phyloP scores from a whole-genome alignment of 768 basidiomycete species.

The Rhizopogon vinicolor region DNA sequence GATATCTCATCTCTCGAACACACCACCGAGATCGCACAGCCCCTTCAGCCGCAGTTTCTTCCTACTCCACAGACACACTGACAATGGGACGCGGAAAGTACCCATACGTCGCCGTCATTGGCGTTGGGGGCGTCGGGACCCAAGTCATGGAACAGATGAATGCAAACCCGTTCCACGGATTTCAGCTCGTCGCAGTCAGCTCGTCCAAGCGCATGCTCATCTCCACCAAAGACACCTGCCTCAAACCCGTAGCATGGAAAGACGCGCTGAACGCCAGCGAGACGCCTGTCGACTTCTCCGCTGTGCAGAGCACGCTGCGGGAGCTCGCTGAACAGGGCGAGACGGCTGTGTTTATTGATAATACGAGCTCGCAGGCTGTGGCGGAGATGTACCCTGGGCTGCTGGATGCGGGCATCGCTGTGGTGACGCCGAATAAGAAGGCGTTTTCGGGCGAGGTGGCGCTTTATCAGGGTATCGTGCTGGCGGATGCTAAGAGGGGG shows the following conservation, averaged over 20 bases:
- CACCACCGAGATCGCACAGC: neutral
- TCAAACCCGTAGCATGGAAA: conserved; percentile 39
- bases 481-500: conserved; percentile 53
- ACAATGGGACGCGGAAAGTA: conserved; percentile 18
- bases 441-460: conserved; percentile 72
- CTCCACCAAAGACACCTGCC: conserved; percentile 37
- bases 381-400: conserved; percentile 80
- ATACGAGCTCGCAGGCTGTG: conserved; percentile 82
- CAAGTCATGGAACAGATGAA: conserved; percentile 83
- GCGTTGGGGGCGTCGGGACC: conserved; percentile 89
- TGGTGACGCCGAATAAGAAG: conserved; percentile 98
- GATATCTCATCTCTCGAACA: neutral
- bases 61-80: neutral
- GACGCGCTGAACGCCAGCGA: conserved; percentile 41
- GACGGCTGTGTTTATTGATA: conserved; percentile 80
- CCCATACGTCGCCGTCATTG: conserved; percentile 72
- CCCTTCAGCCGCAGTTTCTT: neutral
- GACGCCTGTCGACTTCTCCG: conserved; percentile 32
- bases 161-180: conserved; percentile 53
- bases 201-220: conserved; percentile 62
- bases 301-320: conserved; percentile 38
- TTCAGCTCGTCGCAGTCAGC: conserved; percentile 65
- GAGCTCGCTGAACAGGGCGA: conserved; percentile 39
- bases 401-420: conserved; percentile 71
- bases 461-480: conserved; percentile 67